A percentile compares a stretch with the other conserved stretches of the same genome.
Conservation (phyloP, 2,329 filamentous ascomycete species). For the Epichloe bromicola region DNA sequence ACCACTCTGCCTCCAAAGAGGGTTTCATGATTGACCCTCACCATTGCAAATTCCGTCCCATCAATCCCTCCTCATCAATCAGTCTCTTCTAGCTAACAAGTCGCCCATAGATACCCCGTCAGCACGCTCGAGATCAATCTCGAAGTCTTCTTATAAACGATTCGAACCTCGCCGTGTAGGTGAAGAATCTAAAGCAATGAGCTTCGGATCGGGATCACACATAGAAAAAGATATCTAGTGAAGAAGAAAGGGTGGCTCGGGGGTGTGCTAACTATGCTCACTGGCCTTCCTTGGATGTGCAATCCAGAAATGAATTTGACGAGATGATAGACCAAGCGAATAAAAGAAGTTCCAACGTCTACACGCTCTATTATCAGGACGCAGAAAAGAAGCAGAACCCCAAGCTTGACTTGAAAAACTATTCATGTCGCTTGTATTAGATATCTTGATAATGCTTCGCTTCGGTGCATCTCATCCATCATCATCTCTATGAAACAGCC, state of each 20-base stretch:
- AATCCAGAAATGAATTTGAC: slow-evolving; percentile 10
- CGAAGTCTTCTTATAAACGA: slow-evolving; percentile 67
- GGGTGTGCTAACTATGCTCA: background rate
- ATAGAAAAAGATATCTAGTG: no score
- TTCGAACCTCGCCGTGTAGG: background rate
- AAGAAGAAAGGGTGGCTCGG: no score
- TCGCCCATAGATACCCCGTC: slow-evolving; percentile 58
- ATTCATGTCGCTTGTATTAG: background rate
- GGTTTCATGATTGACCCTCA: no score
- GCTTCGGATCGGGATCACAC: background rate
- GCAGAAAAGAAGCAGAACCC: background rate
- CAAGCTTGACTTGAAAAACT: background rate
- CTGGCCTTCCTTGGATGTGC: background rate
- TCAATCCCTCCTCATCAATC: background rate
- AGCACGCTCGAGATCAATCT: slow-evolving; percentile 92
- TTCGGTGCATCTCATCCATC: background rate
- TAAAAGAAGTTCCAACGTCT: background rate
- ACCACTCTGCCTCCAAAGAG: no score
- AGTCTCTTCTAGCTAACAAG: background rate
- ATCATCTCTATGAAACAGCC: background rate
- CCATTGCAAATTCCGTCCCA: no score
- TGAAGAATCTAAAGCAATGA: slow-evolving; percentile 1
- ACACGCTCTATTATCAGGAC: background rate
- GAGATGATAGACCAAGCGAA: slow-evolving; percentile 13
- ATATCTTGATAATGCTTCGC: background rate